Conservation (phyloP, 441 rosid genomes). For the Biscutella auriculata region DNA sequence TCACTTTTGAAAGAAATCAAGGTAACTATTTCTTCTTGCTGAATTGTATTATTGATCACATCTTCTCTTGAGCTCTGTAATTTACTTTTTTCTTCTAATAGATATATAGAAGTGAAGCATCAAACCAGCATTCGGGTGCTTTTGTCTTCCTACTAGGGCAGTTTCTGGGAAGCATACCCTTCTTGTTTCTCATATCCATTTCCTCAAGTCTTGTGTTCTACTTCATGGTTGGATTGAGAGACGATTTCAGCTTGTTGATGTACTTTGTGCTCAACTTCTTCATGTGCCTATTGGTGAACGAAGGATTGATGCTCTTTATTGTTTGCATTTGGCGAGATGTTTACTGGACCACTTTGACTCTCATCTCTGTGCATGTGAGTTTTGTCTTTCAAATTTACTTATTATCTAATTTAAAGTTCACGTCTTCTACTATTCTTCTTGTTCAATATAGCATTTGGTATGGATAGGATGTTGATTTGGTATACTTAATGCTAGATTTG, state of each 20-base stretch:
- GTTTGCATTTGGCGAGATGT: slow-evolving; percentile 65
- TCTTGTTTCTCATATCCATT: slow-evolving; percentile 88
- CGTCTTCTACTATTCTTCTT: neutral
- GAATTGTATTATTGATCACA: neutral
- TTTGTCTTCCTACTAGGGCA: slow-evolving; percentile 81
- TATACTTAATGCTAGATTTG: neutral
- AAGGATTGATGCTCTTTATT: slow-evolving; percentile 68
- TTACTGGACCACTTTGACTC: slow-evolving; percentile 66
- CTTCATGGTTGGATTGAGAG: slow-evolving; percentile 75
- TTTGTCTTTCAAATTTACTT: neutral
- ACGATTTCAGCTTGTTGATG: slow-evolving; percentile 93
- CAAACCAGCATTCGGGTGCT: slow-evolving; percentile 87
- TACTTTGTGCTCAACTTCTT: slow-evolving; percentile 96
- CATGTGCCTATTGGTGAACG: slow-evolving; percentile 77
- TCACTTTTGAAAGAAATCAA: slow-evolving; percentile 67
- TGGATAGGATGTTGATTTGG: neutral
- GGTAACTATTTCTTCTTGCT: slow-evolving; percentile 32
- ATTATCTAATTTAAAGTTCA: neutral
- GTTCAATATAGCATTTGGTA: neutral
- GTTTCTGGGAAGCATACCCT: slow-evolving; percentile 89
- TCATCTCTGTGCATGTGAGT: slow-evolving; percentile 64
- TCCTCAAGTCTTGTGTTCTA: slow-evolving; percentile 95
- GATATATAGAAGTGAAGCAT: slow-evolving; percentile 77
- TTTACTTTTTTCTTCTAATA: slow-evolving; percentile 17
- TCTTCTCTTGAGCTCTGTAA: neutral